phyloP scores from a whole-genome alignment of 345 rosid genomes.

The Arabis hirsuta region DNA sequence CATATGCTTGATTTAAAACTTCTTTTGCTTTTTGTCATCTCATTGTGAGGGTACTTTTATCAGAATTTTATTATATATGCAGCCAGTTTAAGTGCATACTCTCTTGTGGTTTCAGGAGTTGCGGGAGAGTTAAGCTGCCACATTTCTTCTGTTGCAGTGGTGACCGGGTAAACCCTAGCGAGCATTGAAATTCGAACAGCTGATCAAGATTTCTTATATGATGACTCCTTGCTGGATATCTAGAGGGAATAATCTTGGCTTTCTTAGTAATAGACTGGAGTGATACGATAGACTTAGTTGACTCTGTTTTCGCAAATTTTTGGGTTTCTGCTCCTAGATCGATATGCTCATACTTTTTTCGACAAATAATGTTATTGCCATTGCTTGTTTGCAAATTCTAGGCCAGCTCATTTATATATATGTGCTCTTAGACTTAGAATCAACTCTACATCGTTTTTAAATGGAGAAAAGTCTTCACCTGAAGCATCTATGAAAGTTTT shows the following conservation, averaged over 20 bases:
- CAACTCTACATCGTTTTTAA: background rate
- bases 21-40: conserved; percentile 4
- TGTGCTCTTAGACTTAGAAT: conserved; percentile 11
- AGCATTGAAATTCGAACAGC: conserved; percentile 30
- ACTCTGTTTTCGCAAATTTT: conserved; percentile 20
- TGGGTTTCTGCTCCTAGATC: conserved; percentile 29
- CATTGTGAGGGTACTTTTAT: background rate
- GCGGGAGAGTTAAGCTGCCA: conserved; percentile 87
- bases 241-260: conserved; percentile 5
- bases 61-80: background rate
- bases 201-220: conserved; percentile 18
- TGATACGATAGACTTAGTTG: conserved; percentile 21
- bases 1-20: background rate
- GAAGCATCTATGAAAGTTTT: conserved; percentile 20
- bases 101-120: conserved; percentile 58
- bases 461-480: conserved; percentile 5
- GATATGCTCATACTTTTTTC: conserved; percentile 18
- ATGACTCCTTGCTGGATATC: conserved; percentile 27
- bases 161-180: conserved; percentile 49
- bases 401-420: conserved; percentile 12
- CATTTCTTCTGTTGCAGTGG: conserved; percentile 98
- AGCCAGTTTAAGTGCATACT: background rate
- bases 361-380: conserved; percentile 12
- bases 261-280: conserved; percentile 28
- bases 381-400: conserved; percentile 28